phyloP scores from a whole-genome alignment of 202 grass and related monocot genomes.

The Carex sylvatica region DNA sequence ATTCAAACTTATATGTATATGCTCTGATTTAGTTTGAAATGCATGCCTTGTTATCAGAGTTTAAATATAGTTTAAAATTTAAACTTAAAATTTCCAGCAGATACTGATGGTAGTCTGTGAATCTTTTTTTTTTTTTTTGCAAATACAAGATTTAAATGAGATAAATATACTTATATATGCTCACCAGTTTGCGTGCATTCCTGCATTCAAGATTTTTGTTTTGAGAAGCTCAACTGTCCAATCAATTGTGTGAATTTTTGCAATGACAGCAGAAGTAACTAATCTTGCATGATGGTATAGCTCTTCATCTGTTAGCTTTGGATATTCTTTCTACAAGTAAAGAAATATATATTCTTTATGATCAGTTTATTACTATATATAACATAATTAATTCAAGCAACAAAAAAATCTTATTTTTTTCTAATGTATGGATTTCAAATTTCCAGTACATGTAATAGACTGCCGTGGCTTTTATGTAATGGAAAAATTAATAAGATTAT shows the following conservation, averaged over 20 bases:
- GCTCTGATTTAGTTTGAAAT: too few relatives aligned
- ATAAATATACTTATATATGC: background rate
- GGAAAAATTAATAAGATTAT: background rate
- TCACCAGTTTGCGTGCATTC: slow-evolving; percentile 52
- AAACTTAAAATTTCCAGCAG: too few relatives aligned
- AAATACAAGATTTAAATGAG: slow-evolving; percentile 20
- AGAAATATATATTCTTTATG: background rate
- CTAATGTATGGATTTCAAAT: too few relatives aligned
- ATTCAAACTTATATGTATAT: background rate
- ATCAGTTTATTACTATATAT: slow-evolving; percentile 4
- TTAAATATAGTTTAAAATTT: too few relatives aligned
- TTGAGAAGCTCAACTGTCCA: slow-evolving; percentile 68
- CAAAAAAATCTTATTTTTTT: background rate
- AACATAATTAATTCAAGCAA: background rate
- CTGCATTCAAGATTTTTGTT: slow-evolving; percentile 44
- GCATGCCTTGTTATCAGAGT: too few relatives aligned
- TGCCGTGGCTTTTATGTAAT: too few relatives aligned
- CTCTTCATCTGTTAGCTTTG: slow-evolving; percentile 35
- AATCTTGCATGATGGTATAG: slow-evolving; percentile 42
- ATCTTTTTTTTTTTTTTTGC: background rate
- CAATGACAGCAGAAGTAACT: slow-evolving; percentile 58
- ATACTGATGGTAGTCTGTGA: too few relatives aligned
- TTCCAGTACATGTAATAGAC: too few relatives aligned
- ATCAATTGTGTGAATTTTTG: slow-evolving; percentile 65
- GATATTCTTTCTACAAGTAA: slow-evolving; percentile 39